Evolutionary conservation across 148 eudicot species (phyloP), one percentile per base, ranked within the genome.

Genomic region (Vaccinium myrtillus): DNA sequence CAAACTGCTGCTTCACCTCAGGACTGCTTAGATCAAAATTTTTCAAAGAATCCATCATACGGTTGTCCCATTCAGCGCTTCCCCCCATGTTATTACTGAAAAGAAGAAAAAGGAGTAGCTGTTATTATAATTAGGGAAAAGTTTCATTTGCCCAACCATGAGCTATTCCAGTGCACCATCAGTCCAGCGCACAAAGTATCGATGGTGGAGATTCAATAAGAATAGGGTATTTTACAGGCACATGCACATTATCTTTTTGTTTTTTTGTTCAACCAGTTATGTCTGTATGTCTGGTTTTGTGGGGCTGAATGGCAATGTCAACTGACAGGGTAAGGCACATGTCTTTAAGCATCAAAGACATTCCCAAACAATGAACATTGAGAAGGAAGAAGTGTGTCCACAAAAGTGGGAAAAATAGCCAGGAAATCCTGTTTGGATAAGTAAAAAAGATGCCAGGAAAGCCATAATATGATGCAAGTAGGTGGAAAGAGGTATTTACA

Each of bases 1-100:
- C 98, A 88, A 97, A 97, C 84, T 97, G 98, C 82, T 95, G 94
- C 90, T 93, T 94, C 77, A 95, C 92, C 87, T 95, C 97, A 50
- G 99, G 99, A 78, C 97, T 96, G 88, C 87, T 88, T n/a, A 94
- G 84, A 86, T 96, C 95, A 82, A 96, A 93, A 75, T 89, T 90
- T 82, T 94, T 94, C 83, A 96, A 87, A 30, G 90, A 85, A 25
- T 94, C 98, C 90, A 89, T 84, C 96, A 95, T 90, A 2, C 90
- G 88, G 85, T 83, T 89, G 90, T 95, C 98, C 94, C 93, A 90
- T 80, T 90, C 93, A 79, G 91, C 74, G 54, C 84, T 88, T 75
- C 95, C 95, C 3, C 94, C 94, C 98, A 95, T 94, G 86, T 94
- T 95, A 85, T 91, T 92, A 80, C 98, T 97, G 93, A 11, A 78